These are phyloP conservation scores for Cladophialophora exuberans DNA, from an alignment of 2,329 filamentous ascomycete genomes.

Conservation along the genomic window DNA sequence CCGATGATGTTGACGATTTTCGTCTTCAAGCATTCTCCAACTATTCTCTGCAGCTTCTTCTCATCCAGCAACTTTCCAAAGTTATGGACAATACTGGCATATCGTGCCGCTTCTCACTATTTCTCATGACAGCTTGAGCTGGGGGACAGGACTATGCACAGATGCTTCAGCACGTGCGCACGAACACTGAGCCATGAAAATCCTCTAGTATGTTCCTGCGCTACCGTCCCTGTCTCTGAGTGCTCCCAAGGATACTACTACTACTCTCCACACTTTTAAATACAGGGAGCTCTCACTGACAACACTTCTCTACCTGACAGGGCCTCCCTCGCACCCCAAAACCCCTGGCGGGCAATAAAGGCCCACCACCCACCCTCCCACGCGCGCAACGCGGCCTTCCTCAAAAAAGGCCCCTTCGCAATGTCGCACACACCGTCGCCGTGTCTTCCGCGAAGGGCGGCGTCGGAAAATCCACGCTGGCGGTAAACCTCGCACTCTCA, in stretches of 20 bases:
- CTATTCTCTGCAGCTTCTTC: too few relatives aligned
- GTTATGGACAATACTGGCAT: too few relatives aligned
- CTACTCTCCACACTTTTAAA: not conserved
- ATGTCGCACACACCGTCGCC: conserved; percentile 91
- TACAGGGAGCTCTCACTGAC: not conserved
- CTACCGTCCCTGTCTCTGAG: not conserved
- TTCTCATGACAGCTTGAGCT: not conserved
- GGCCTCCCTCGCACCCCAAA: conserved; percentile 77
- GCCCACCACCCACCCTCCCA: conserved; percentile 63
- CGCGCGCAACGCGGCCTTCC: conserved; percentile 81
- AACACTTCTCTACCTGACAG: conserved; percentile 50
- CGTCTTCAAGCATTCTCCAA: too few relatives aligned
- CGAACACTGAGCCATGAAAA: conserved; percentile 70
- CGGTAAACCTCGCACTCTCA: conserved; percentile 82
- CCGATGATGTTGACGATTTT: too few relatives aligned
- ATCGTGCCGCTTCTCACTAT: too few relatives aligned
- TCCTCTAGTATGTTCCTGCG: conserved; percentile 65
- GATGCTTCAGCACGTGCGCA: conserved; percentile 33
- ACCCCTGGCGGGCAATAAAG: conserved; percentile 42
- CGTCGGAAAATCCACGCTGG: conserved; percentile 95
- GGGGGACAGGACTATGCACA: conserved; percentile 33
- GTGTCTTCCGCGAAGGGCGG: conserved; percentile 96
- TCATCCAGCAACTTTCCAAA: too few relatives aligned
- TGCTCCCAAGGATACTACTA: too few relatives aligned
- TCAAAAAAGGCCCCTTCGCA: conserved; percentile 75